Evolutionary conservation across 2,329 filamentous ascomycete genomes (phyloP).

Genomic region (Pseudogymnoascus sp.): DNA sequence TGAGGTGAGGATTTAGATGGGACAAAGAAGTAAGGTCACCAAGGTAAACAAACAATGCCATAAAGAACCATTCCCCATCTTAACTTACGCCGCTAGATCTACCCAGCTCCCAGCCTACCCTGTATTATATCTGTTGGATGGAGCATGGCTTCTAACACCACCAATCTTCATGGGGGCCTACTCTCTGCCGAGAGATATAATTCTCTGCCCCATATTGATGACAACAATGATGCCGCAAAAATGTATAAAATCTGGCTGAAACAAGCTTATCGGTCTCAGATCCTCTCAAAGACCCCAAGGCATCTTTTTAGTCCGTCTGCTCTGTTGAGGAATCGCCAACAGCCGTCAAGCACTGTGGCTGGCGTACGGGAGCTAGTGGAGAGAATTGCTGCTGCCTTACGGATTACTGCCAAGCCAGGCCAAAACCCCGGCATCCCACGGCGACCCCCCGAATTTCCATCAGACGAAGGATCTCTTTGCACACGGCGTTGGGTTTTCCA

Average conservation of each 20-base stretch:
- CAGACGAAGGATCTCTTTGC: background rate
- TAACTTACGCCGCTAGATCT: background rate
- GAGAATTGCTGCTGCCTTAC: background rate
- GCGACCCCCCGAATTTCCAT: background rate
- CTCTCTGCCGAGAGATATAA: no score
- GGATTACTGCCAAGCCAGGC: background rate
- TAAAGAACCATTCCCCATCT: background rate
- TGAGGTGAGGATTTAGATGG: background rate
- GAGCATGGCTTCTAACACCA: background rate
- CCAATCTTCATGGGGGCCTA: no score
- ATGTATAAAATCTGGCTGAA: no score
- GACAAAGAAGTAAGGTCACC: background rate
- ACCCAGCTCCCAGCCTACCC: background rate
- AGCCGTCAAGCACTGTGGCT: no score
- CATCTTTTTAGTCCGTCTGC: no score
- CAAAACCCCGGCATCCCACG: background rate
- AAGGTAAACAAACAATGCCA: background rate
- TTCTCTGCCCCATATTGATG: no score
- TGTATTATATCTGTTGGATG: background rate
- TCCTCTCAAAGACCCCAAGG: no score
- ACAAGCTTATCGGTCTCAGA: no score
- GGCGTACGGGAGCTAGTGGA: background rate
- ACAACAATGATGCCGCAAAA: no score
- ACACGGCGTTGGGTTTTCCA: background rate
- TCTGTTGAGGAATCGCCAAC: no score